phyloP scores from a whole-genome alignment of 2,329 filamentous ascomycete genomes.

The Mycosphaerella sp. region DNA sequence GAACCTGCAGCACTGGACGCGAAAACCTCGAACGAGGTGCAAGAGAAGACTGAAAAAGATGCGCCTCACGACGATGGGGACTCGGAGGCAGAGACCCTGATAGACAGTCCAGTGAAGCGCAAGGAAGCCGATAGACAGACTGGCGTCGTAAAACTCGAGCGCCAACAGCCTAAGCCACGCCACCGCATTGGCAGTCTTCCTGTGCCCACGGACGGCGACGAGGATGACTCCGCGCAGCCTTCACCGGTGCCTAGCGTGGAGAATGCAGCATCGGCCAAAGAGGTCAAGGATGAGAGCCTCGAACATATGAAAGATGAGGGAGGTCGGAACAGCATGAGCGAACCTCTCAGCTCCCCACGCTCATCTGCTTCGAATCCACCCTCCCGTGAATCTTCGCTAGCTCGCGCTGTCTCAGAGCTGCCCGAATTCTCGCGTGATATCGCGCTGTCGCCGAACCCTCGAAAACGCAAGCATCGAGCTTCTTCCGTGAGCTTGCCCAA shows the following conservation, averaged over 20 bases:
- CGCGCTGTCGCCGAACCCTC: slow-evolving; percentile 30
- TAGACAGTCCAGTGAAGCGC: slow-evolving; percentile 41
- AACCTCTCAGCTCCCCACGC: slow-evolving; percentile 30
- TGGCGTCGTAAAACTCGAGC: slow-evolving; percentile 17
- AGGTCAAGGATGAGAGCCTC: slow-evolving; percentile 12
- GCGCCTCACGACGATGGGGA: slow-evolving; percentile 35
- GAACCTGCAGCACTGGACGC: slow-evolving; percentile 1
- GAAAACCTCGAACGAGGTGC: slow-evolving; percentile 5
- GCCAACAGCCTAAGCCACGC: slow-evolving; percentile 16
- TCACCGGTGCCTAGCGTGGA: slow-evolving; percentile 28
- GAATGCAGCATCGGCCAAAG: slow-evolving; percentile 17
- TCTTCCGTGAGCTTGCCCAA: slow-evolving; percentile 32
- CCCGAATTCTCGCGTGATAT: slow-evolving; percentile 22
- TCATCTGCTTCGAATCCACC: slow-evolving; percentile 21
- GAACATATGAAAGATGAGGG: background rate
- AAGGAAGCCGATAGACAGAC: slow-evolving; percentile 35
- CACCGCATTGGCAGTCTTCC: slow-evolving; percentile 31
- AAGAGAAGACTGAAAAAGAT: slow-evolving; percentile 10
- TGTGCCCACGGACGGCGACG: slow-evolving; percentile 29
- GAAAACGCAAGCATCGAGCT: slow-evolving; percentile 36
- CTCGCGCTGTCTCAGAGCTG: slow-evolving; percentile 29
- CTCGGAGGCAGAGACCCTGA: slow-evolving; percentile 48
- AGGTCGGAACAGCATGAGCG: slow-evolving; percentile 21
- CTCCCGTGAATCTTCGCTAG: slow-evolving; percentile 25
- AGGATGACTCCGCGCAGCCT: slow-evolving; percentile 27